phyloP scores from a whole-genome alignment of 192 early-diverging fungal species.

The Phycomyces nitens region DNA sequence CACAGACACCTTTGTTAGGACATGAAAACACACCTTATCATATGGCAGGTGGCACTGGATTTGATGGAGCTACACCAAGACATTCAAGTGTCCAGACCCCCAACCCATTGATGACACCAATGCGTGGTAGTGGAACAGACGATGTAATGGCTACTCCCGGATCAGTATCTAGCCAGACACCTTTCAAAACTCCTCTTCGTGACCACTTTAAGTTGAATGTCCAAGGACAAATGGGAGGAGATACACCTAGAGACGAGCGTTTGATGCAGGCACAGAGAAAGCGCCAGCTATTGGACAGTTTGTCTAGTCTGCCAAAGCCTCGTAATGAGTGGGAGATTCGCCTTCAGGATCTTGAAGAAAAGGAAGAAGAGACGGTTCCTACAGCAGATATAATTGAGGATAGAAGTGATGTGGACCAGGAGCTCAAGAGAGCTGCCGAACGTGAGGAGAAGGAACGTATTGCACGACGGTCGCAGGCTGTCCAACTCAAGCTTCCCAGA shows the following conservation, averaged over 20 bases:
- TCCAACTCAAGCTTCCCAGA: slow-evolving; percentile 76
- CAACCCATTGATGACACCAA: slow-evolving; percentile 65
- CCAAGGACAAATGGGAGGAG: slow-evolving; percentile 37
- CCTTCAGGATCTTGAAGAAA: slow-evolving; percentile 62
- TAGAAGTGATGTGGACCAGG: slow-evolving; percentile 64
- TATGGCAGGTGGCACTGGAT: slow-evolving; percentile 51
- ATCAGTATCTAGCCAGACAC: slow-evolving; percentile 54
- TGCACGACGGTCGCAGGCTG: slow-evolving; percentile 64
- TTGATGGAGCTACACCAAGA: slow-evolving; percentile 60
- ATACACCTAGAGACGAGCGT: slow-evolving; percentile 70
- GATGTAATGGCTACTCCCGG: slow-evolving; percentile 15
- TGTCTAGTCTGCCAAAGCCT: slow-evolving; percentile 76
- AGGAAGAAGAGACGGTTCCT: slow-evolving; percentile 28
- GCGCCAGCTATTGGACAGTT: slow-evolving; percentile 67
- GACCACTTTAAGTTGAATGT: slow-evolving; percentile 63
- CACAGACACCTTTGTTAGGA: slow-evolving; percentile 85
- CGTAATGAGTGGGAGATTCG: slow-evolving; percentile 92
- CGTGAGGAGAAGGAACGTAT: slow-evolving; percentile 49
- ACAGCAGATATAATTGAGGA: slow-evolving; percentile 59
- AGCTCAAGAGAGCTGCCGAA: slow-evolving; percentile 46
- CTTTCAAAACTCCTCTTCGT: slow-evolving; percentile 52
- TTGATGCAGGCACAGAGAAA: slow-evolving; percentile 55
- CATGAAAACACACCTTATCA: slow-evolving; percentile 51
- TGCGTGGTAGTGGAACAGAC: slow-evolving; percentile 11
- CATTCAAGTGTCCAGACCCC: slow-evolving; percentile 63